A percentile compares a stretch with the other conserved stretches of the same genome.
phyloP scores from a whole-genome alignment of 805 yeast genomes.

The Vanderwaltozyma verrucispora region DNA sequence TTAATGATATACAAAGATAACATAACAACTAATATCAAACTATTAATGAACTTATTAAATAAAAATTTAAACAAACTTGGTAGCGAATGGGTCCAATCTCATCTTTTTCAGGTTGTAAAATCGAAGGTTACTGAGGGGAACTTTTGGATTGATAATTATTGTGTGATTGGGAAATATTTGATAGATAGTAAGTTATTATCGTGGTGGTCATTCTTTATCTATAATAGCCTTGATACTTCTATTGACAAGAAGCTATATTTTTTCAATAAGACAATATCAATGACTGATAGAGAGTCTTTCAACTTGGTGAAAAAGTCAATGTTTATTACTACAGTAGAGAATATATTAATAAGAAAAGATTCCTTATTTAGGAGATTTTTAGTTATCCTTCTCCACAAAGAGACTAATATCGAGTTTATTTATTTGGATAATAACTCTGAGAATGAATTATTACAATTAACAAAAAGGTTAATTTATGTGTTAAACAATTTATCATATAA shows the following conservation, averaged over 20 bases:
- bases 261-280: conserved; percentile 9
- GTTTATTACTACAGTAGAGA: conserved; percentile 9
- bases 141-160: conserved; percentile 18
- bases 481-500: conserved; percentile 8
- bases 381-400: conserved; percentile 11
- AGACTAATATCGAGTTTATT: conserved; percentile 4
- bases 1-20: neutral
- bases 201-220: conserved; percentile 27
- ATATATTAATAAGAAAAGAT: conserved; percentile 6
- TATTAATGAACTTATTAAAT: neutral
- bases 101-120: conserved; percentile 16
- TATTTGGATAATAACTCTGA: conserved; percentile 1
- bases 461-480: conserved; percentile 9
- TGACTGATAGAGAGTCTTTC: conserved; percentile 18
- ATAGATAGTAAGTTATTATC: conserved; percentile 12
- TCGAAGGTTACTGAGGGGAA: conserved; percentile 7
- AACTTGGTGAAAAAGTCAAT: conserved; percentile 13
- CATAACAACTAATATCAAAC: neutral
- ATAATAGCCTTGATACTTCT: conserved; percentile 13
- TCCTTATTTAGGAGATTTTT: conserved; percentile 9
- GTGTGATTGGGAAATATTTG: conserved; percentile 16
- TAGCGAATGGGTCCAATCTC: conserved; percentile 16
- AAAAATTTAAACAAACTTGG: conserved; percentile 3
- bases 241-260: conserved; percentile 9
- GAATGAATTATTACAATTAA: conserved; percentile 3